These are phyloP conservation scores for Esteya vermicola DNA, from an alignment of 2,329 filamentous ascomycete species.

Conservation along the genomic window DNA sequence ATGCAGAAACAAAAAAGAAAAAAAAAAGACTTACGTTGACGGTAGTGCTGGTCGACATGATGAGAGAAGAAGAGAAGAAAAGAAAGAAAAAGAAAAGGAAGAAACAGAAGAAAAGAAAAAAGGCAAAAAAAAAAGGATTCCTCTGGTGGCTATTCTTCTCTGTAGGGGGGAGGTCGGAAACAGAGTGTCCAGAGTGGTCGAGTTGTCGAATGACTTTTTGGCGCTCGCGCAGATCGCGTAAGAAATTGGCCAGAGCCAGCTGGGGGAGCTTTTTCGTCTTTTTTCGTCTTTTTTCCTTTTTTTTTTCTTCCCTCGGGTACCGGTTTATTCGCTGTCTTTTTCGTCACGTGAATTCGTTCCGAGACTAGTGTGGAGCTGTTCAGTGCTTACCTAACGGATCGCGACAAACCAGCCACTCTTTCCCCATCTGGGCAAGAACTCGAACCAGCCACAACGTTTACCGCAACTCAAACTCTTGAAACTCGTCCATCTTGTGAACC, in stretches of 20 bases:
- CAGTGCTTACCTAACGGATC: too few species aligned
- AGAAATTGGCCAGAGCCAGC: conserved; percentile 9
- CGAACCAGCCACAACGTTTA: too few species aligned
- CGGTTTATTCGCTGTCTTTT: neutral
- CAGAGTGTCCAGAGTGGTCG: neutral
- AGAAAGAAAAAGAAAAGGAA: too few species aligned
- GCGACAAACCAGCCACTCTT: too few species aligned
- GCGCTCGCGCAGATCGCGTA: conserved; percentile 7
- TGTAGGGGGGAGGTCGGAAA: neutral
- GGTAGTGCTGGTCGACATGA: conserved; percentile 17
- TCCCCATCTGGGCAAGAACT: too few species aligned
- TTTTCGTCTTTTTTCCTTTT: neutral
- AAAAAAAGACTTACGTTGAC: conserved; percentile 17
- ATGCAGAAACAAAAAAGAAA: neutral
- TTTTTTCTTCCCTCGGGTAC: conserved; percentile 2
- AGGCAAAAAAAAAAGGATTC: too few species aligned
- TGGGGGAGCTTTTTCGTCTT: neutral
- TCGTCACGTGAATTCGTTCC: neutral
- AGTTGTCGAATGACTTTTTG: conserved; percentile 7
- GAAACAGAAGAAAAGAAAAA: too few species aligned
- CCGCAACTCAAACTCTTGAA: too few species aligned
- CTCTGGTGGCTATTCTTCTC: neutral
- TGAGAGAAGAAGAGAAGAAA: neutral
- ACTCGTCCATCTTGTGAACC: too few species aligned
- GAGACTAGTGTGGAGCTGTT: too few species aligned